These are phyloP conservation scores for Viridothelium virens DNA, from an alignment of 495 filamentous ascomycete species.

Conservation along the genomic window DNA sequence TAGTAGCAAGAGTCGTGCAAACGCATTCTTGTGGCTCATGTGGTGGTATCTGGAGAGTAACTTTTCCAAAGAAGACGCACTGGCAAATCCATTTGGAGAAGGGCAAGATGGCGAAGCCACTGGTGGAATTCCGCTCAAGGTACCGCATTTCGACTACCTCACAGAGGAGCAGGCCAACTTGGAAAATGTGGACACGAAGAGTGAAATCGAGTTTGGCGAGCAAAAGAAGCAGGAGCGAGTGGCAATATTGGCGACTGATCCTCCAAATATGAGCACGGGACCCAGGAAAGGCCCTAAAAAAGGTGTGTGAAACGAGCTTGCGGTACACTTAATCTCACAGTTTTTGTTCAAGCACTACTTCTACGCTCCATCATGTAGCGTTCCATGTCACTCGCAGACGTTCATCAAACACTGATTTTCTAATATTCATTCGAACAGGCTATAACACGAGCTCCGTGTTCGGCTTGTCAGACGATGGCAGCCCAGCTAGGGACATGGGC, in stretches of 20 bases:
- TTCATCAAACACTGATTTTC: no score
- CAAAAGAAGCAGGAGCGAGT: conserved; percentile 77
- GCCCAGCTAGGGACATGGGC: neutral
- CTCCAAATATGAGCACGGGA: conserved; percentile 3
- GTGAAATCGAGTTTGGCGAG: conserved; percentile 79
- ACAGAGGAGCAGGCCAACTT: conserved; percentile 64
- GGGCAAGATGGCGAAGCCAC: conserved; percentile 57
- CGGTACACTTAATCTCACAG: neutral
- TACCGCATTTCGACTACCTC: conserved; percentile 71
- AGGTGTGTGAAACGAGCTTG: neutral
- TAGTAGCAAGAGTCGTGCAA: conserved; percentile 75
- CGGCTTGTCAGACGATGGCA: conserved; percentile 1
- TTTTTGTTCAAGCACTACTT: no score
- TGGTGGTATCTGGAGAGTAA: conserved; percentile 99
- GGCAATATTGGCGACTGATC: conserved; percentile 42
- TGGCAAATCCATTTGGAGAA: conserved; percentile 81
- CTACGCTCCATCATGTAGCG: no score
- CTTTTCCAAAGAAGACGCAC: conserved; percentile 71
- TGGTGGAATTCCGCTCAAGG: conserved; percentile 64
- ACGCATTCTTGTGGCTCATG: conserved; percentile 93
- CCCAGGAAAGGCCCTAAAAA: conserved; percentile 5
- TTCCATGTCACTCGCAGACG: no score
- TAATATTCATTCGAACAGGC: neutral
- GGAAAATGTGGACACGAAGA: conserved; percentile 86
- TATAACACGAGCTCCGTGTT: conserved; percentile 6